Conservation (phyloP, 2,329 filamentous ascomycete species). For the Penicillium palitans region DNA sequence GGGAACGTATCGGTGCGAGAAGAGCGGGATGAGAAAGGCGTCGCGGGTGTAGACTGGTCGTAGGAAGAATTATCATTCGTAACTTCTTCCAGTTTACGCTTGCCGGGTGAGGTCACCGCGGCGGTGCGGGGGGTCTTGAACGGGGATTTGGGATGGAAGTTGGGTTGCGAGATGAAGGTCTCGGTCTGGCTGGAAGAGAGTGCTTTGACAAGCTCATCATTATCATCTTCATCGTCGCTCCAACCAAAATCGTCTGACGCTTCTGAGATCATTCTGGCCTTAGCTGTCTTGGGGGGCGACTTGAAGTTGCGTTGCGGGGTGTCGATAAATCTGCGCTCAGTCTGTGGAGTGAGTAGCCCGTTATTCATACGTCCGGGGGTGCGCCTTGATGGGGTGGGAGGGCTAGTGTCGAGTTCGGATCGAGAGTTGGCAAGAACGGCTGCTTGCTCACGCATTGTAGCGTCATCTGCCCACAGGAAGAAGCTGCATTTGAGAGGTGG, state of each 20-base stretch:
- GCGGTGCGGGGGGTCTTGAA: conserved; percentile 40
- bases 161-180: conserved; percentile 28
- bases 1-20: conserved; percentile 12
- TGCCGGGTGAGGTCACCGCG: conserved; percentile 37
- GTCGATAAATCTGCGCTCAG: conserved; percentile 25
- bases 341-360: conserved; percentile 39
- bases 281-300: conserved; percentile 29
- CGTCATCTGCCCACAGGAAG: conserved; percentile 63
- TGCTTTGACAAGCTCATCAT: conserved; percentile 24
- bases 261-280: conserved; percentile 34
- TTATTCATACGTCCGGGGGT: neutral
- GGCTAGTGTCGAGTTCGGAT: conserved; percentile 42
- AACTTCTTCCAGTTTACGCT: conserved; percentile 36
- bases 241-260: conserved; percentile 41
- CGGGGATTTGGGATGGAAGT: conserved; percentile 37
- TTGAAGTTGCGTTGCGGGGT: conserved; percentile 15
- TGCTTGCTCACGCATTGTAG: conserved; percentile 53
- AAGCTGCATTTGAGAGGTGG: conserved; percentile 55
- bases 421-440: conserved; percentile 52
- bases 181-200: conserved; percentile 15
- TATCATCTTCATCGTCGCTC: conserved; percentile 39
- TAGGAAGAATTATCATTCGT: conserved; percentile 5
- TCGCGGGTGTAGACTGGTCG: conserved; percentile 4
- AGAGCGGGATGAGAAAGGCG: conserved; percentile 15
- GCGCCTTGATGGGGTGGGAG: conserved; percentile 16